Evolutionary conservation across 306 rosid species (phyloP), one percentile per base, ranked within the genome.

Genomic region (Castanea mollissima): DNA sequence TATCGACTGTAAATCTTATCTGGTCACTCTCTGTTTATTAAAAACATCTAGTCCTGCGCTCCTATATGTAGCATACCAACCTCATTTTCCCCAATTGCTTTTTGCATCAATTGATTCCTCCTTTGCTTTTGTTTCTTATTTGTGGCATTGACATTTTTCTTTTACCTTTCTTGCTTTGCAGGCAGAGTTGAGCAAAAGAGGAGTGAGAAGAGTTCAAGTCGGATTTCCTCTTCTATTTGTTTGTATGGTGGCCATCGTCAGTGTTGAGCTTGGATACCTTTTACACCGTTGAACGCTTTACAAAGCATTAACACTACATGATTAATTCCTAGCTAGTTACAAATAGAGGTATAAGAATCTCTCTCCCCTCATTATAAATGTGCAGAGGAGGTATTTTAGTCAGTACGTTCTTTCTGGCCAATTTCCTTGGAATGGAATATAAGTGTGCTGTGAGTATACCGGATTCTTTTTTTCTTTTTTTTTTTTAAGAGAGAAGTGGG

Each of bases 181-280:
- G 98, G 83, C 83, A 23, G 88, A 87, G 72, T 80, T 93, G 87
- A 82, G 87, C 69, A 78, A 72, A 67, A 80, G 73, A 81, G 84
- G 87, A 29, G 82, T 87, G 71, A 85, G 80, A 78, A 86, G 55
- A 54, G 89, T 91, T 56, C 94, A 90, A 71, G 88, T 84, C 0
- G 98, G 97, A 52, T 93, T 93, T 80, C 98, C 99, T 44, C 86
- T 86, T 79, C 78, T 95, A 55, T 93, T 84, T 83, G 92, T 91
- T 79, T 93, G 89, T 59, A 90, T 90, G 88, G 97, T 95, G 91
- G 96, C 92, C 5, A 85, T 95, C 32, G 57, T 87, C 10, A 82
- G 90, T 84, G 78, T 90, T 31, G 80, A 86, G 76, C 76, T 91
- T 83, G 99, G 98, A 76, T 90, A 90, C 82, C 69, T 77, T 71